Evolutionary conservation across 345 rosid species (phyloP).

Genomic region (Hibiscus syriacus): DNA sequence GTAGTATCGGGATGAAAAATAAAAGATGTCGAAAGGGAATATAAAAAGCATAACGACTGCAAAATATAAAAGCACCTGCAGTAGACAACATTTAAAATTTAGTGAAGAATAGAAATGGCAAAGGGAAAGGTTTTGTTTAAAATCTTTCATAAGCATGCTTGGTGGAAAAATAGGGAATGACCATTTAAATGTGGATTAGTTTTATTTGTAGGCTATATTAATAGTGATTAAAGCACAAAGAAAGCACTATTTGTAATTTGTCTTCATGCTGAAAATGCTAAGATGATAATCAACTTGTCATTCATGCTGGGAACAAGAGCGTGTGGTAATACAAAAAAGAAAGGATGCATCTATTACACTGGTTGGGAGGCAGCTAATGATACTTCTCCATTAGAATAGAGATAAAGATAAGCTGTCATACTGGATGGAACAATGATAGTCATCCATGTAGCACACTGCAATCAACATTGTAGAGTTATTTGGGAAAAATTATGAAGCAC

Average conservation of each 20-base stretch:
- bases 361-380: slow-evolving; percentile 96
- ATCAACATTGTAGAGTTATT: slow-evolving; percentile 5
- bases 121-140: not conserved
- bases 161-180: not conserved
- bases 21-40: slow-evolving; percentile 82
- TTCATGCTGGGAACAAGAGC: not conserved
- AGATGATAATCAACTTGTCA: slow-evolving; percentile 1
- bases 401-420: slow-evolving; percentile 91
- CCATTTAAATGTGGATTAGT: not conserved
- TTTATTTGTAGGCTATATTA: not conserved
- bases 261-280: not conserved
- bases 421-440: slow-evolving; percentile 81
- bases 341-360: slow-evolving; percentile 98
- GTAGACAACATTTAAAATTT: slow-evolving; percentile 5
- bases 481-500: not conserved
- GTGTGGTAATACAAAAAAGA: slow-evolving; percentile 15
- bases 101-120: not conserved
- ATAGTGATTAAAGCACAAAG: not conserved
- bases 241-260: not conserved
- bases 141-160: not conserved
- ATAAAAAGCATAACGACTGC: slow-evolving; percentile 59
- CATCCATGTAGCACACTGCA: slow-evolving; percentile 98
- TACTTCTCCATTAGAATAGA: slow-evolving; percentile 95
- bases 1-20: slow-evolving; percentile 76
- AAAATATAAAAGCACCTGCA: slow-evolving; percentile 77